phyloP scores from a whole-genome alignment of 208 protist species.

The Leishmania martiniquensis region DNA sequence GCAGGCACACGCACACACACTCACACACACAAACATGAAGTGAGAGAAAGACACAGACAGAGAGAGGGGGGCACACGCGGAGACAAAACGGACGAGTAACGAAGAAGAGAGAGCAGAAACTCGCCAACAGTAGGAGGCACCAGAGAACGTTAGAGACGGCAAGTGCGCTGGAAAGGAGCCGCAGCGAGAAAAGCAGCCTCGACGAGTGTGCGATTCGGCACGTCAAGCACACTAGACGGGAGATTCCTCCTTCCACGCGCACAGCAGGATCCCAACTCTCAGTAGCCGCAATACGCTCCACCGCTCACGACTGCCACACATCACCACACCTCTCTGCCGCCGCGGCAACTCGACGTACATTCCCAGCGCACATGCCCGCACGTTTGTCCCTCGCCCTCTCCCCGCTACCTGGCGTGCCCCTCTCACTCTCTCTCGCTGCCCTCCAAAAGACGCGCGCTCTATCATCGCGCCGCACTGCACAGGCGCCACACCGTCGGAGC shows the following conservation, averaged over 20 bases:
- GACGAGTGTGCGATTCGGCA: too few relatives aligned
- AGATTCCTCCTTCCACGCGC: neutral
- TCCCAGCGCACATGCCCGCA: too few relatives aligned
- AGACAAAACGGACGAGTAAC: neutral
- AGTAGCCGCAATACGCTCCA: neutral
- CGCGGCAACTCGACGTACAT: too few relatives aligned
- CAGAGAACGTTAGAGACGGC: too few relatives aligned
- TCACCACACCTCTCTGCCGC: neutral
- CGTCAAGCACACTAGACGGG: neutral
- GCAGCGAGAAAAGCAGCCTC: too few relatives aligned
- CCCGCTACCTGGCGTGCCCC: too few relatives aligned
- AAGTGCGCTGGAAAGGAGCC: too few relatives aligned
- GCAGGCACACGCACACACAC: neutral
- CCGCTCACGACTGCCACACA: neutral
- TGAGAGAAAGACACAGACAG: neutral
- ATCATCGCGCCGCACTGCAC: neutral
- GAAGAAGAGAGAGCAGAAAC: neutral
- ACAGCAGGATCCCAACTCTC: neutral
- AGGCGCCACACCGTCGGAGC: neutral
- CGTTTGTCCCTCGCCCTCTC: too few relatives aligned
- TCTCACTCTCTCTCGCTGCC: neutral
- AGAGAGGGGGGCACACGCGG: too few relatives aligned
- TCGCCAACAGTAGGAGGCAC: neutral
- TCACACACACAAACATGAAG: neutral
- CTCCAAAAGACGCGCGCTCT: too few relatives aligned